Percentiles rank a stretch among this genome's conserved stretches.
Evolutionary conservation across 2,329 filamentous ascomycete species (phyloP).

Genomic region (Purpureocillium lavendulum): DNA sequence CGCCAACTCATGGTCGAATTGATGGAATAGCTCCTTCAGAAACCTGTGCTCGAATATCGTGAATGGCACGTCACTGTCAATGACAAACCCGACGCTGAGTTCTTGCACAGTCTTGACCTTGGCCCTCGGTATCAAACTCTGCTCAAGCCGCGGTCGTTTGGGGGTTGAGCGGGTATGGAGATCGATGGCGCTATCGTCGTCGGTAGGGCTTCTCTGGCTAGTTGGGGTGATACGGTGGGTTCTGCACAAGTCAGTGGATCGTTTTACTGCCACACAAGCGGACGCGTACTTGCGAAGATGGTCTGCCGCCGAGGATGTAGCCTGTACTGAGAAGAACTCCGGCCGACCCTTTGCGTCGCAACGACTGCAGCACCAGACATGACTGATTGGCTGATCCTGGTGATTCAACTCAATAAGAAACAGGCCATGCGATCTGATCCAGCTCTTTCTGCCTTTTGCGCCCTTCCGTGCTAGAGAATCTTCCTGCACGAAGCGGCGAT

Average conservation of each 20-base stretch:
- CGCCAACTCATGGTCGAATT: no score
- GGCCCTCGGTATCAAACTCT: no score
- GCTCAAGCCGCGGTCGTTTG: background rate
- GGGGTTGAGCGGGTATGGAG: background rate
- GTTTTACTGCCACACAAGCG: background rate
- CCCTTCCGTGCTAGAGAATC: background rate
- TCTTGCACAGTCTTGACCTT: no score
- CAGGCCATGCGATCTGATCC: background rate
- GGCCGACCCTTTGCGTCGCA: background rate
- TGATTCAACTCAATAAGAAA: background rate
- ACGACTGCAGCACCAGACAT: background rate
- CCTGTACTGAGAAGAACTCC: constrained; percentile 1
- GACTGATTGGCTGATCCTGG: constrained; percentile 1
- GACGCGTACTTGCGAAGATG: constrained; percentile 1
- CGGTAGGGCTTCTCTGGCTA: background rate
- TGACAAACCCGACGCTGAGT: no score
- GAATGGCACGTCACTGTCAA: no score
- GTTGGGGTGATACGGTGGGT: background rate
- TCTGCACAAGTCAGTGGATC: background rate
- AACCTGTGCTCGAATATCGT: no score
- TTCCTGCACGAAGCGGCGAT: background rate
- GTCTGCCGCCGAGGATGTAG: background rate
- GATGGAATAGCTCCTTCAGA: no score
- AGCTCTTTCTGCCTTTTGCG: background rate
- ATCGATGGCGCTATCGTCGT: background rate